A percentile compares a stretch with the other conserved stretches of the same genome.
These are phyloP conservation scores for Penicillium olsonii DNA, from an alignment of 2,329 filamentous ascomycete species.

Conservation along the genomic window DNA sequence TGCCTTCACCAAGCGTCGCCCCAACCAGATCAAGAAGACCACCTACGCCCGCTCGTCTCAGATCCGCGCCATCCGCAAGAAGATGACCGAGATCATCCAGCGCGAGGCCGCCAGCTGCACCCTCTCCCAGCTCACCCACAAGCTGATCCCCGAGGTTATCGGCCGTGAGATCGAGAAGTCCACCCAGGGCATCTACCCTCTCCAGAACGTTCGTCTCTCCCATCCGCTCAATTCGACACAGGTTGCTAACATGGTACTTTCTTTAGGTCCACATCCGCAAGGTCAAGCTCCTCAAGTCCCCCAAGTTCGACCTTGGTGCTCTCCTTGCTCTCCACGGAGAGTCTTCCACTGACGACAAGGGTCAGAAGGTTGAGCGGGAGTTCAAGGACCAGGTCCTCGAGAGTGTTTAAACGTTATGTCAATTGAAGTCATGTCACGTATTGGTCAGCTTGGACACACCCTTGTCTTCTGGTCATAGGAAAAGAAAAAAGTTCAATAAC, in stretches of 20 bases:
- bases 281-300: conserved; percentile 98
- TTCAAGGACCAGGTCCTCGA: conserved; percentile 98
- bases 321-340: conserved; percentile 97
- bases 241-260: conserved; percentile 37
- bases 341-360: conserved; percentile 91
- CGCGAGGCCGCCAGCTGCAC: conserved; percentile 94
- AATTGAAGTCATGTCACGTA: conserved; percentile 77
- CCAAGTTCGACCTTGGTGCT: conserved; percentile 98
- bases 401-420: conserved; percentile 73
- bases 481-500: conserved; percentile 31
- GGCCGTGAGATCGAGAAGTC: conserved; percentile 99
- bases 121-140: conserved; percentile 92
- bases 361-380: conserved; percentile 98
- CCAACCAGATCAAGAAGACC: conserved; percentile 99
- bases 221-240: neutral
- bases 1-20: conserved; percentile 97
- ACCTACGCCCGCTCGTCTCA: conserved; percentile 97
- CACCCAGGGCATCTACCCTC: conserved; percentile 98
- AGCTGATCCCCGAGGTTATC: conserved; percentile 99
- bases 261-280: conserved; percentile 96
- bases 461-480: conserved; percentile 30
- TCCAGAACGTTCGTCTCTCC: conserved; percentile 80
- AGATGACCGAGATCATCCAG: conserved; percentile 99
- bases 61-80: conserved; percentile 97
- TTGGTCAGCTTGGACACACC: conserved; percentile 58